Conservation (phyloP, 2,329 filamentous ascomycete genomes). For the Pseudogymnoascus verrucosus region DNA sequence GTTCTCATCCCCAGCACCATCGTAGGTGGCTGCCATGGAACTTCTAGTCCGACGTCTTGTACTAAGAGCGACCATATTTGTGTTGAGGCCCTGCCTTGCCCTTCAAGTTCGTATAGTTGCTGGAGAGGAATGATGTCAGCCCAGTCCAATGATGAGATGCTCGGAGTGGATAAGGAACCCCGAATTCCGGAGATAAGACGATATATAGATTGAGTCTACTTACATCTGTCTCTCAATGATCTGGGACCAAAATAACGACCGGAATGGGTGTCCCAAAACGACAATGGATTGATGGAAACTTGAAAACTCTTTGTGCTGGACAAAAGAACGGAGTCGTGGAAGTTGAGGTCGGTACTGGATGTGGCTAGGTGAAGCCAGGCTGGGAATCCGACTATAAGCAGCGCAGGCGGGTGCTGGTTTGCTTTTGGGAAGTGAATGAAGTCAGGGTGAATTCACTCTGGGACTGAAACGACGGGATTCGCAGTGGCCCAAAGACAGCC, state of each 20-base stretch:
- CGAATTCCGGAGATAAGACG: not conserved
- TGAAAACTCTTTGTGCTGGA: not conserved
- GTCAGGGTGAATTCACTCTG: not conserved
- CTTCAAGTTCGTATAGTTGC: not conserved
- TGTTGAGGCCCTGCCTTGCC: not conserved
- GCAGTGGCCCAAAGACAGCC: not conserved
- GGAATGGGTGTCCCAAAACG: not conserved
- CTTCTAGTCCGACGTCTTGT: conserved; percentile 2
- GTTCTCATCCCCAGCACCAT: conserved; percentile 14
- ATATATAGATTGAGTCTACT: not conserved
- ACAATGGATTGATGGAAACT: not conserved
- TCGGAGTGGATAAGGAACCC: not conserved
- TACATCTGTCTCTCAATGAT: not conserved
- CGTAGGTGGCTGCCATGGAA: conserved; percentile 4
- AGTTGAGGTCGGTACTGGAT: not conserved
- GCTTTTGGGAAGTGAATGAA: not conserved
- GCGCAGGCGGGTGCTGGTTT: not conserved
- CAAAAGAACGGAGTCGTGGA: not conserved
- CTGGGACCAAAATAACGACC: not conserved
- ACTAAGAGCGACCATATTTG: not conserved
- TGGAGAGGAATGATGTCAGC: not conserved
- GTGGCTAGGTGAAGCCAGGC: not conserved
- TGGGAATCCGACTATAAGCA: not conserved
- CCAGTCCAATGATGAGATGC: not conserved
- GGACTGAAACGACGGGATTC: not conserved